Base-by-base conservation (phyloP, 2,329 filamentous ascomycete genomes). In the Aureobasidium sp. region DNA sequence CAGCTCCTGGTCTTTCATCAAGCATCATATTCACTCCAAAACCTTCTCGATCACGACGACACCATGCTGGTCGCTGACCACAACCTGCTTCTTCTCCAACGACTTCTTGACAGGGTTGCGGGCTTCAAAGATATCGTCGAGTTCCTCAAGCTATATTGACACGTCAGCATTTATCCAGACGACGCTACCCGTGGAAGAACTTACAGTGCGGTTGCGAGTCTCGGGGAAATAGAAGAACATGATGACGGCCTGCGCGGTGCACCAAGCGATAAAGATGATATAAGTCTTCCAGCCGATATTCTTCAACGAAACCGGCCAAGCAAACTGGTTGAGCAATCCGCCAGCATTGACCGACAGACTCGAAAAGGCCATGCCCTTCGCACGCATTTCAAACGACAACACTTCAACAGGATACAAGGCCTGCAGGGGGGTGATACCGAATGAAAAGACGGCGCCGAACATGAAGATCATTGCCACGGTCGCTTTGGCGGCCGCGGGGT, bases 341-440 rank as follows among this genome's bases (percentile, higher is more conserved):
- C 71, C 70, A 21, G 69, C 61, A 57, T 71, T 69, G 55, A 73
- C 68, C 19, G 70, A 66, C 40, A 74, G 62, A 53, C 69, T 70
- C 59, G 70, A 68, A 35, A 78, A 64, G 2, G 72, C 67, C 65
- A 73, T 68, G 35, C 70, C 68, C 62, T 60, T 69, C 34, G 76
- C 69, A 51, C 70, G 67, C 58, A 78, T 76, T 51, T 69, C 65
- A 61, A 69, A 74, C 7, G 69, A 70, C n/a, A 73, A 60, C 30
- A 77, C 73, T 60, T 77, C 74, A 55, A 72, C 69, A 6, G 69
- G 68, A 57, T 76, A 77, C 11, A 66, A 47, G 17, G 63, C 61
- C 40, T 65, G 63, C 4, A 67, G 59, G 2, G 64, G 63, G 2
- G 64, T 67, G 38, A 64, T 44, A 16, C 44, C 65, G 10, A 74